Base-by-base conservation (phyloP, 257 asterid species). In the Echium plantagineum region DNA sequence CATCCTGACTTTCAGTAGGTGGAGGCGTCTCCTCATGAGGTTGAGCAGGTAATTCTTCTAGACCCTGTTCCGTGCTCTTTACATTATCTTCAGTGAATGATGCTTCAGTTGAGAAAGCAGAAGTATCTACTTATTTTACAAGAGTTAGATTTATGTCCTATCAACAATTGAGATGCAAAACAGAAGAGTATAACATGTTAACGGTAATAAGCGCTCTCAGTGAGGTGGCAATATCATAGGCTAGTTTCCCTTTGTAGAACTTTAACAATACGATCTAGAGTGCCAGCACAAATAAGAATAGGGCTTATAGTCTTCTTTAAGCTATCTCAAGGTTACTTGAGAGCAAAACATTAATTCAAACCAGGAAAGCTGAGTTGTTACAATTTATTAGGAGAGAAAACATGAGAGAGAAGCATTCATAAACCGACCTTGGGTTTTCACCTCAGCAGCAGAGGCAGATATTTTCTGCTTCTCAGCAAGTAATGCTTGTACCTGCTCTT, bases 1-100 rank as follows among this genome's bases (percentile, higher is more conserved):
- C 76, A 75, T 7, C 31, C 31, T 6, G 66, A 53, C 49, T 55
- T 20, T 60, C 72, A 38, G 61, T 28, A 26, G 70, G 47, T 62
- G 59, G 75, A 2, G 57, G 71, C 49, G 16, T 81, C 77, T 85
- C 90, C 71, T 71, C 74, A 69, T 71, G 79, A 64, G 76, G 83
- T 65, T 68, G 80, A 18, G 80, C 75, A 28, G 81, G 80, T 60
- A 88, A 75, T 61, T 83, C 85, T 59, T 53, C 71, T 62, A 86
- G 74, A 63, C 65, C 81, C 24, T 74, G 75, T 7, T 79, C 85
- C 10, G 74, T 71, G 70, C 75, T 66, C 78, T 66, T 71, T 35
- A 78, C 57, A 21, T 63, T 30, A 59, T 67, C 78, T 61, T 78
- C 94, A 10, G 69, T 68, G 20, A 80, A 54, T 52, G 55, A 77